Conservation (phyloP, 192 early-diverging fungal genomes). For the Linnemannia schmuckeri region DNA sequence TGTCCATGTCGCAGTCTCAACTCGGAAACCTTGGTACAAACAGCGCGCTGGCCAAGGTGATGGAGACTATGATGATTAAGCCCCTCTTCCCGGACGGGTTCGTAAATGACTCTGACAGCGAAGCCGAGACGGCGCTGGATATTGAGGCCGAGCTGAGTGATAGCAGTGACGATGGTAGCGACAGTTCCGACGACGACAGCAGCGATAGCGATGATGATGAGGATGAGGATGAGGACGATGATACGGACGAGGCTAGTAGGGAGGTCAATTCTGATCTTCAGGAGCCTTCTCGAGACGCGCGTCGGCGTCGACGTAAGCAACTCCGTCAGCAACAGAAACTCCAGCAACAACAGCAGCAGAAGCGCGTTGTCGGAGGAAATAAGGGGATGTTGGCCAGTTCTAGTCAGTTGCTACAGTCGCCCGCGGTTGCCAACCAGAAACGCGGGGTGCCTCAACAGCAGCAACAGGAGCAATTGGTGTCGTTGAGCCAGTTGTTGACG, state of each 20-base stretch:
- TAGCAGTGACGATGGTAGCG: background rate
- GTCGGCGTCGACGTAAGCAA: background rate
- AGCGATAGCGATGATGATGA: conserved; percentile 16
- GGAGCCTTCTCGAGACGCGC: conserved; percentile 2
- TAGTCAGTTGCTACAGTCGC: background rate
- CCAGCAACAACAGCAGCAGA: background rate
- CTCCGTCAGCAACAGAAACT: conserved; percentile 1
- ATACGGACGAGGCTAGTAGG: conserved; percentile 40
- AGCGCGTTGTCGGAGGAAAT: conserved; percentile 19
- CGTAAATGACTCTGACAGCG: conserved; percentile 59
- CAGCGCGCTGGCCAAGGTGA: conserved; percentile 37
- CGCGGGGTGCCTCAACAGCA: conserved; percentile 19
- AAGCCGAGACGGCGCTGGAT: conserved; percentile 55
- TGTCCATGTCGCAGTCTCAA: conserved; percentile 1
- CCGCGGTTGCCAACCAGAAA: background rate
- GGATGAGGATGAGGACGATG: conserved; percentile 26
- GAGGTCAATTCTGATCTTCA: conserved; percentile 32
- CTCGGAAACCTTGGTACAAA: background rate
- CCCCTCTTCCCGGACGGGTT: conserved; percentile 69
- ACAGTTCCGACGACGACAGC: background rate
- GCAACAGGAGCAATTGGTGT: conserved; percentile 60
- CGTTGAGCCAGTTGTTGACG: conserved; percentile 76
- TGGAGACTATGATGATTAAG: conserved; percentile 62
- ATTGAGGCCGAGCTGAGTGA: conserved; percentile 13
- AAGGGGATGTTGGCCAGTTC: conserved; percentile 10